phyloP scores from a whole-genome alignment of 306 rosid species.

The Gynostemma pentaphyllum region DNA sequence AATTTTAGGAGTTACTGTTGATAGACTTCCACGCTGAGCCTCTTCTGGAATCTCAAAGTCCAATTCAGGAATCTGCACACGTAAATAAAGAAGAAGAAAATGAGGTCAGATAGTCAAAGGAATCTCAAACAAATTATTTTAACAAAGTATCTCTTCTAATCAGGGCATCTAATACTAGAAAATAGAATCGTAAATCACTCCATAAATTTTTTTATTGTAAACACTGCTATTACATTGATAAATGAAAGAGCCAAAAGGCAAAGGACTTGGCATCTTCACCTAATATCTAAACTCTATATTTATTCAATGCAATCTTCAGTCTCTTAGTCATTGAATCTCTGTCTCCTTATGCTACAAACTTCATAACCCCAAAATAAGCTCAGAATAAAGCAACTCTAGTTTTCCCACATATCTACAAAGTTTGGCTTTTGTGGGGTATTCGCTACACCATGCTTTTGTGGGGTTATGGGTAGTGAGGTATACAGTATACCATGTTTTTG shows the following conservation, averaged over 20 bases:
- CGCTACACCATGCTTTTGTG: too few species aligned
- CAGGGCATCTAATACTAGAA: neutral
- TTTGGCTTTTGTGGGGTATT: too few species aligned
- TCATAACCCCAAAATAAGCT: neutral
- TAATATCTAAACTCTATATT: neutral
- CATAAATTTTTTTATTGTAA: too few species aligned
- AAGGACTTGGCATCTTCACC: neutral
- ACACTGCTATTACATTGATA: too few species aligned
- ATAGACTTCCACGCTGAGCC: conserved; percentile 83
- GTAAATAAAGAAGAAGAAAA: conserved; percentile 12
- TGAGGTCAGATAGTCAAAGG: neutral
- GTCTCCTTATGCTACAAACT: neutral
- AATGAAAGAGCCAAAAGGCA: too few species aligned
- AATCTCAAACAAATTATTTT: neutral
- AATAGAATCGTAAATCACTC: too few species aligned
- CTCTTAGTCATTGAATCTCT: neutral
- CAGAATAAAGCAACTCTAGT: neutral
- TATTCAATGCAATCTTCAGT: neutral
- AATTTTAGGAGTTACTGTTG: conserved; percentile 51
- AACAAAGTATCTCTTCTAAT: neutral
- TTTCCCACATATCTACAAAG: neutral
- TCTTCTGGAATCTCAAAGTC: conserved; percentile 95
- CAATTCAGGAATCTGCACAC: conserved; percentile 73
- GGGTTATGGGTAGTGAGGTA: too few species aligned
- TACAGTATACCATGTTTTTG: too few species aligned